Conservation (phyloP, 2,329 filamentous ascomycete species). For the Venturia carpophila region DNA sequence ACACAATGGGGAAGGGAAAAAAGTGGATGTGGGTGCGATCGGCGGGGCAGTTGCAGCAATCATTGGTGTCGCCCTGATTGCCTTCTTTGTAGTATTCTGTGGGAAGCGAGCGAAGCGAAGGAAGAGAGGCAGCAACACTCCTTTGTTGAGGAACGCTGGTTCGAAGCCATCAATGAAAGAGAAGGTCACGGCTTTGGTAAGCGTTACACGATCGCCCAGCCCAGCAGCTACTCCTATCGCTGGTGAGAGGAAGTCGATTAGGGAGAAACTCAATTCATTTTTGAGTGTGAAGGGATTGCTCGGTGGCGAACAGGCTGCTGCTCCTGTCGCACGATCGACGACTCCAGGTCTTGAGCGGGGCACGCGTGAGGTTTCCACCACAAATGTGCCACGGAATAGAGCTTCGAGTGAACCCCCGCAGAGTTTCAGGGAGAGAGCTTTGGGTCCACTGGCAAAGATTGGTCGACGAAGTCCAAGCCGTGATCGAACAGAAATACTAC, state of each 20-base stretch:
- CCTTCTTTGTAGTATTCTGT: constrained; percentile 2
- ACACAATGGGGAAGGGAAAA: neutral
- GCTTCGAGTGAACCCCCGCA: constrained; percentile 13
- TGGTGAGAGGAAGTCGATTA: neutral
- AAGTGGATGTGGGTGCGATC: constrained; percentile 12
- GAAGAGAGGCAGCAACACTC: constrained; percentile 10
- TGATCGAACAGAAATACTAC: neutral
- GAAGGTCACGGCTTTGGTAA: constrained; percentile 6
- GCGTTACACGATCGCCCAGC: neutral
- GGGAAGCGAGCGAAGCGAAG: constrained; percentile 12
- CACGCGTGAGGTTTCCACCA: neutral
- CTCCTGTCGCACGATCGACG: neutral
- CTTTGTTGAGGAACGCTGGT: neutral
- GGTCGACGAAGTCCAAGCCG: neutral
- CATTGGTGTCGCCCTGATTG: constrained; percentile 7
- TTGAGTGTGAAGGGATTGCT: constrained; percentile 2
- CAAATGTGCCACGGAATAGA: neutral
- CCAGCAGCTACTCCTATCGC: neutral
- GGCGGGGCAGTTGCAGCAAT: constrained; percentile 8
- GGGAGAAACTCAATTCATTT: neutral
- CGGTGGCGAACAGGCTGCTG: constrained; percentile 3
- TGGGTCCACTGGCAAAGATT: constrained; percentile 3
- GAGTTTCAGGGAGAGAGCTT: neutral
- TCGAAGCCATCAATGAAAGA: constrained; percentile 6
- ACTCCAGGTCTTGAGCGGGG: constrained; percentile 14